Evolutionary conservation across 768 basidiomycete genomes (phyloP).

Genomic region (Clitopilus hobsonii): DNA sequence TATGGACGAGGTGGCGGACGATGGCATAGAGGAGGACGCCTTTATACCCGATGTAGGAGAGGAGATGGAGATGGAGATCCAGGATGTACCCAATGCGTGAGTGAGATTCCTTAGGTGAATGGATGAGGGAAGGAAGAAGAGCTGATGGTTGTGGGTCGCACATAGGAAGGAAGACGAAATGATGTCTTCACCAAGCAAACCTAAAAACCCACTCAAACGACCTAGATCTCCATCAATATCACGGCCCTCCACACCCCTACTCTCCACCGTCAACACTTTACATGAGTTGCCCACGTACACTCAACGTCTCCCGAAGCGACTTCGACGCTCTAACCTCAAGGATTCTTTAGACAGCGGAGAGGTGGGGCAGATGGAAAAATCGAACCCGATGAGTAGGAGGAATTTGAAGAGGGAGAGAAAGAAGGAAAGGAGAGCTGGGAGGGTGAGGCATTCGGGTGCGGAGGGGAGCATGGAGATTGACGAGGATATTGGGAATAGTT

Average conservation of each 20-base stretch:
- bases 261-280: too few relatives aligned
- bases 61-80: not conserved
- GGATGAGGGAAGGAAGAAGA: too few relatives aligned
- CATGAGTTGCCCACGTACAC: too few relatives aligned
- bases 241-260: not conserved
- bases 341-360: conserved; percentile 44
- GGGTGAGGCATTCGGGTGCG: conserved; percentile 17
- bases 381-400: conserved; percentile 58
- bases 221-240: conserved; percentile 4
- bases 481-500: conserved; percentile 15
- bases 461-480: conserved; percentile 43
- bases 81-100: conserved; percentile 6
- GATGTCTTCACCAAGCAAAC: conserved; percentile 20
- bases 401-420: conserved; percentile 64
- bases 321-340: conserved; percentile 4
- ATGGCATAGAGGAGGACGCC: conserved; percentile 9
- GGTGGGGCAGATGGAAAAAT: conserved; percentile 38
- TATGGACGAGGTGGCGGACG: conserved; percentile 38
- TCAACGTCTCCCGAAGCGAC: conserved; percentile 29
- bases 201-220: conserved; percentile 36
- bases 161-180: conserved; percentile 23
- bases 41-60: too few relatives aligned
- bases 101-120: not conserved
- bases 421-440: conserved; percentile 49
- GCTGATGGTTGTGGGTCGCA: too few relatives aligned